Percentiles rank a stretch among this genome's conserved stretches.
Conservation (phyloP, 2,329 filamentous ascomycete species). For the Sporothrix phasma region DNA sequence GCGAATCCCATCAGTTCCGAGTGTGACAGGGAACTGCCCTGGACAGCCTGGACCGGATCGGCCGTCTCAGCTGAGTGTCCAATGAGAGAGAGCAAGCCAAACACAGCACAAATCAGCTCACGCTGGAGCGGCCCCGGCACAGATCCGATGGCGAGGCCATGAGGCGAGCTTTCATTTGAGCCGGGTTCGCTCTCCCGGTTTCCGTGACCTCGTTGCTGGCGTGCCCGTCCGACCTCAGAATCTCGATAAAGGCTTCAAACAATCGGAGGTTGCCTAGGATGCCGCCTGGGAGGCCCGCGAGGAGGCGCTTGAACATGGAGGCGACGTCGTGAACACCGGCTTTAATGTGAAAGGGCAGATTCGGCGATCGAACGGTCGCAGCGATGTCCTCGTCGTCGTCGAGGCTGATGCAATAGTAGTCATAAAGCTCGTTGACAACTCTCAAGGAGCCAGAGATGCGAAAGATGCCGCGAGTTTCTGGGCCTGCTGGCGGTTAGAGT, state of each 20-base stretch:
- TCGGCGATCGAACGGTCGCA: slow-evolving; percentile 48
- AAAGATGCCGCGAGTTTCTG: slow-evolving; percentile 49
- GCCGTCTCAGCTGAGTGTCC: slow-evolving; percentile 45
- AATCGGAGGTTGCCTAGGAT: slow-evolving; percentile 53
- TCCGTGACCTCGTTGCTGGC: slow-evolving; percentile 27
- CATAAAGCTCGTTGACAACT: slow-evolving; percentile 48
- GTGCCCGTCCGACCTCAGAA: slow-evolving; percentile 33
- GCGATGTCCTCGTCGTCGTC: slow-evolving; percentile 40
- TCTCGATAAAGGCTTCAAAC: slow-evolving; percentile 53
- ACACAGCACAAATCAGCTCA: slow-evolving; percentile 56
- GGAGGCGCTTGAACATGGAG: slow-evolving; percentile 56
- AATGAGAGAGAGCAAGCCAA: slow-evolving; percentile 53
- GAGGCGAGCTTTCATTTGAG: slow-evolving; percentile 50
- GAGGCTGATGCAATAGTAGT: slow-evolving; percentile 49
- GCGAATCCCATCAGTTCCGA: slow-evolving; percentile 54
- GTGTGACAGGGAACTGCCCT: slow-evolving; percentile 42
- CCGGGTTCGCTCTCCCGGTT: slow-evolving; percentile 41
- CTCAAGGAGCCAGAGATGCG: slow-evolving; percentile 51
- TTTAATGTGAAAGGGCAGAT: slow-evolving; percentile 50
- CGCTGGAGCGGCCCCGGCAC: slow-evolving; percentile 50
- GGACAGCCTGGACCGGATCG: slow-evolving; percentile 40
- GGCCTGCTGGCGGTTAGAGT: slow-evolving; percentile 19
- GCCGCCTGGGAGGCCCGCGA: slow-evolving; percentile 53
- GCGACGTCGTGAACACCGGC: slow-evolving; percentile 55
- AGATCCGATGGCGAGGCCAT: slow-evolving; percentile 54